Evolutionary conservation across 1,139 yeast species (phyloP), one percentile per base, ranked within the genome.

Genomic region (Candida labiduridarum): DNA sequence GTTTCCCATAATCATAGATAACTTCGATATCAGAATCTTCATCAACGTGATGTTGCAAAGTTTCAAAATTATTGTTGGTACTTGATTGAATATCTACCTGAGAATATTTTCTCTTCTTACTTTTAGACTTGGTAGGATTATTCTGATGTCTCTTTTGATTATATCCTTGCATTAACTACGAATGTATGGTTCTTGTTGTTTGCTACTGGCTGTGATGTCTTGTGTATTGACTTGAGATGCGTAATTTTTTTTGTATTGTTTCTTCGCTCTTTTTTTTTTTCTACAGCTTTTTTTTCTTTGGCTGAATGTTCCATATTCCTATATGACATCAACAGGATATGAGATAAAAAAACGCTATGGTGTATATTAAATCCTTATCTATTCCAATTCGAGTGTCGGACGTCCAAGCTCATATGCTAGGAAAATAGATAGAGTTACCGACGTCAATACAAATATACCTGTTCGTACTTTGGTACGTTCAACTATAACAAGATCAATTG

Each of bases 1-100:
- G 53, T 43, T 55, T 56, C 41, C 54, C 56, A 29, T 49, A 51
- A 43, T 60, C 59, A 49, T 64, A 64, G 51, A 61, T 58, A 29
- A 59, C 50, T 38, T 58, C 63, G 4, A 61, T 58, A 51, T 66
- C 70, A 8, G 64, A 57, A 8, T 61, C 67, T n/a, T 61, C 59
- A 15, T 59, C 66, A 42, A 55, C 52, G 25, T 14, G 61, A 54
- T 46, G 31, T 25, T 46, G 45, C 18, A 68, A 56, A n/a, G 58
- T 61, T 46, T 55, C 56, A 54, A 56, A 67, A 29, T 54, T 53
- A 49, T 65, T 67, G 18, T 59, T 52, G 18, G 53, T 50, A 8
- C 58, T 52, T 19, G 56, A 47, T 27, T 50, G 41, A 9, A 53
- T 47, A 15, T 53, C 51, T 33, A 41, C 49, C 14, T 29, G 22